Evolutionary conservation across 495 filamentous ascomycete genomes (phyloP).

Genomic region (Entonaema liquescens): DNA sequence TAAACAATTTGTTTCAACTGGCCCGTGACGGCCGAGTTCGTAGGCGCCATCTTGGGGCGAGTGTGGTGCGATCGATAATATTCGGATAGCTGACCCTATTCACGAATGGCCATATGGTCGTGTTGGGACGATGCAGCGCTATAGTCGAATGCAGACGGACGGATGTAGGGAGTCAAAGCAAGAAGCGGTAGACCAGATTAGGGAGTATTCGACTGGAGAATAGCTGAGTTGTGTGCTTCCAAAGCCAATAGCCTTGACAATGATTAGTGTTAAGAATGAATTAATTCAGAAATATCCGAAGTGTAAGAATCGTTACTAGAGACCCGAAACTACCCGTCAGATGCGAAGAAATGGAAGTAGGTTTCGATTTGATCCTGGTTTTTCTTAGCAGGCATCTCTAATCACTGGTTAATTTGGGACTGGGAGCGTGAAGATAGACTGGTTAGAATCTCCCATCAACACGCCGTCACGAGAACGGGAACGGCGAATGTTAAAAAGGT

Average conservation of each 20-base stretch:
- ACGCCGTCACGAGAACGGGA: constrained; percentile 5
- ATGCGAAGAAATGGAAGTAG: constrained; percentile 28
- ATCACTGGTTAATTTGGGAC: constrained; percentile 7
- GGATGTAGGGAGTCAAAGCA: background rate
- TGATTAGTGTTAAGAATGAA: constrained; percentile 21
- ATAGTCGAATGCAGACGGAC: constrained; percentile 17
- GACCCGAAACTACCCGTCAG: background rate
- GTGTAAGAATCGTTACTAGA: constrained; percentile 1
- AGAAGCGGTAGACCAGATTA: background rate
- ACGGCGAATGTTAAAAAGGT: constrained; percentile 8
- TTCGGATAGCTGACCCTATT: constrained; percentile 23
- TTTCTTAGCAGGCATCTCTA: constrained; percentile 37
- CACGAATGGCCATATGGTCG: constrained; percentile 44
- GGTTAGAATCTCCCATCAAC: constrained; percentile 23
- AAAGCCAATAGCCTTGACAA: constrained; percentile 10
- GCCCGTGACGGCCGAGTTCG: constrained; percentile 68
- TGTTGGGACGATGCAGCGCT: constrained; percentile 16
- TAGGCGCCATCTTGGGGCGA: constrained; percentile 72
- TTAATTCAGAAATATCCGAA: constrained; percentile 14
- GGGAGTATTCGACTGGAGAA: background rate
- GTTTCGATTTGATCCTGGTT: constrained; percentile 13
- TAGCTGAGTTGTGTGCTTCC: background rate
- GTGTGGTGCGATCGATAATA: constrained; percentile 16
- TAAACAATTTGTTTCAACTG: constrained; percentile 87
- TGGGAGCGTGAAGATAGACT: constrained; percentile 14